These are phyloP conservation scores for Chaetothyriales sp. DNA, from an alignment of 2,329 filamentous ascomycete species.

Conservation along the genomic window DNA sequence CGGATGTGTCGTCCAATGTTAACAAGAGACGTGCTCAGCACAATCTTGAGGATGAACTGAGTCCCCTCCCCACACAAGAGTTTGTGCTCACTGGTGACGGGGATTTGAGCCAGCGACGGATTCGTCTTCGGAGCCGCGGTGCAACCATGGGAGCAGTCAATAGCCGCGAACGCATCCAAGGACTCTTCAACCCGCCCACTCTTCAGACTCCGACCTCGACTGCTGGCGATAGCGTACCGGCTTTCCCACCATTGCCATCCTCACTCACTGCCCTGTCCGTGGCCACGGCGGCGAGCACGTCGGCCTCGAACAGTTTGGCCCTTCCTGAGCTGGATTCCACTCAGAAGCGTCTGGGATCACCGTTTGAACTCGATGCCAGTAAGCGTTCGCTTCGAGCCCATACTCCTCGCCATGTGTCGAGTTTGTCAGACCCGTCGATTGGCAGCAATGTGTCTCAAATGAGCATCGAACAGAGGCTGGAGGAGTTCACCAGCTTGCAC, in stretches of 20 bases:
- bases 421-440: conserved; percentile 31
- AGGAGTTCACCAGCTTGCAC: conserved; percentile 11
- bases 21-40: conserved; percentile 44
- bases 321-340: conserved; percentile 24
- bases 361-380: conserved; percentile 28
- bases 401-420: conserved; percentile 27
- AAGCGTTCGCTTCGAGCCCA: conserved; percentile 22
- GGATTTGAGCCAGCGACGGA: conserved; percentile 39
- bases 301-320: conserved; percentile 15
- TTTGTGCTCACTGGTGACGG: conserved; percentile 16
- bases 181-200: conserved; percentile 37
- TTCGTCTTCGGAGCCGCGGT: conserved; percentile 46
- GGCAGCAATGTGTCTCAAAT: conserved; percentile 12
- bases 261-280: conserved; percentile 10
- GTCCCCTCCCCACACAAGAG: conserved; percentile 19
- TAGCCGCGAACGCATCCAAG: conserved; percentile 36
- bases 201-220: conserved; percentile 17
- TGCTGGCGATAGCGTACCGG: conserved; percentile 8
- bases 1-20: conserved; percentile 32
- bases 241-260: conserved; percentile 10
- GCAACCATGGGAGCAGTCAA: conserved; percentile 45
- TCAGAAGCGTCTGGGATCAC: conserved; percentile 33
- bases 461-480: conserved; percentile 14
- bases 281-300: conserved; percentile 9
- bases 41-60: conserved; percentile 37